Conservation (phyloP, 768 basidiomycete genomes). For the Amylocystis lapponica region DNA sequence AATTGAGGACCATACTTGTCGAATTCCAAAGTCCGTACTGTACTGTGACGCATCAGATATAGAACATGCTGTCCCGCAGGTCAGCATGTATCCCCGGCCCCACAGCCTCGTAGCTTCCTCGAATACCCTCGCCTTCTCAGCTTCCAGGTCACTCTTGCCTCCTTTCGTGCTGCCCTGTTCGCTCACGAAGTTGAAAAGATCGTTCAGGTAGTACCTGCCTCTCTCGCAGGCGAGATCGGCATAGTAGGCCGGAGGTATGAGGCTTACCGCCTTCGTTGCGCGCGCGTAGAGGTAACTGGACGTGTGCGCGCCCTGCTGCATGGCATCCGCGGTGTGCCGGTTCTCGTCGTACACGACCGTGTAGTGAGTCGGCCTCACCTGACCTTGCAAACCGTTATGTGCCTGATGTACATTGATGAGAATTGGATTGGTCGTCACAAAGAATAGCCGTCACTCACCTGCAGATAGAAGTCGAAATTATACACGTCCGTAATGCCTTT, state of each 20-base stretch:
- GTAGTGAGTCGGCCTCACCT: slow-evolving; percentile 72
- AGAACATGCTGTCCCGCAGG: slow-evolving; percentile 67
- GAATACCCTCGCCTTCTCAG: slow-evolving; percentile 27
- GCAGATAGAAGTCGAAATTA: slow-evolving; percentile 29
- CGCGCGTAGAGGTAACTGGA: slow-evolving; percentile 73
- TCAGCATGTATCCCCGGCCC: slow-evolving; percentile 43
- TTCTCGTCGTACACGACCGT: slow-evolving; percentile 78
- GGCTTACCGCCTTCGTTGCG: slow-evolving; percentile 78
- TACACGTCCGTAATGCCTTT: slow-evolving; percentile 57
- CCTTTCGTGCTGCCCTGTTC: slow-evolving; percentile 23
- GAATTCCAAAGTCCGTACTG: too few species aligned
- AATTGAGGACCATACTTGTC: too few species aligned
- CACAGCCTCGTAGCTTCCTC: slow-evolving; percentile 36
- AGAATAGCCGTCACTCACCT: slow-evolving; percentile 10
- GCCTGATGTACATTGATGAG: slow-evolving; percentile 59
- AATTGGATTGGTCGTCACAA: not conserved
- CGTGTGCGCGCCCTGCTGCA: slow-evolving; percentile 69
- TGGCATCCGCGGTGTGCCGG: slow-evolving; percentile 55
- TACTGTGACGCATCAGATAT: slow-evolving; percentile 56
- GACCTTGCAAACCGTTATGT: slow-evolving; percentile 68
- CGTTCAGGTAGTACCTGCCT: slow-evolving; percentile 70
- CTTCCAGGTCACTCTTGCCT: slow-evolving; percentile 21
- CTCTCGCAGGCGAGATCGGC: slow-evolving; percentile 81
- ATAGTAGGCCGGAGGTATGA: slow-evolving; percentile 77
- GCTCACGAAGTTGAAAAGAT: slow-evolving; percentile 45